Conservation (phyloP, 2,329 filamentous ascomycete species). For the Exophiala calicioides region DNA sequence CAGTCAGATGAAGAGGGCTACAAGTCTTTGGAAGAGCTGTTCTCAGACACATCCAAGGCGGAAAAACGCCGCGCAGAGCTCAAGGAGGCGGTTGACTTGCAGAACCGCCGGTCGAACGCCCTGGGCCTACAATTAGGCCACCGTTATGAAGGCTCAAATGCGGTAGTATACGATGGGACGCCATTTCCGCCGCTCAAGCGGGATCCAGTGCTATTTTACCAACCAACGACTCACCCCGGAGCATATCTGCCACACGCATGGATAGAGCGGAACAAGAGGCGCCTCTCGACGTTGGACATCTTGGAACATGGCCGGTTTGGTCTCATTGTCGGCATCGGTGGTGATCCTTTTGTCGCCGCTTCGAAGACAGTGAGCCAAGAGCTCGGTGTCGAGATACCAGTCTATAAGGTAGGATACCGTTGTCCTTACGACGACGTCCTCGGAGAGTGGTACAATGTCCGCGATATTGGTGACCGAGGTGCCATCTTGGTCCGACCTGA, state of each 20-base stretch:
- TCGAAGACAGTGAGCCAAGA: conserved; percentile 41
- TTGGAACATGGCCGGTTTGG: conserved; percentile 57
- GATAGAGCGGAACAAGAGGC: conserved; percentile 30
- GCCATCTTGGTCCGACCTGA: conserved; percentile 61
- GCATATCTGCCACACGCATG: conserved; percentile 40
- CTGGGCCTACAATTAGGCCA: conserved; percentile 16
- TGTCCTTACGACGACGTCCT: conserved; percentile 65
- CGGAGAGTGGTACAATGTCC: conserved; percentile 57
- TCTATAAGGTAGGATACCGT: conserved; percentile 56
- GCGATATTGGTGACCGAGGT: conserved; percentile 59
- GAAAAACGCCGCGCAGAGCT: conserved; percentile 13
- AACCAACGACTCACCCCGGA: conserved; percentile 36
- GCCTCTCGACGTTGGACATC: conserved; percentile 56
- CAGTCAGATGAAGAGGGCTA: conserved; percentile 18
- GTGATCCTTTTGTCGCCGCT: conserved; percentile 55
- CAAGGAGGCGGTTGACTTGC: conserved; percentile 22
- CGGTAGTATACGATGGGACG: conserved; percentile 31
- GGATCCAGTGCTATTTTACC: conserved; percentile 31
- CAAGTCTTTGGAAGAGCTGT: conserved; percentile 3
- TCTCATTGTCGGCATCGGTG: conserved; percentile 57
- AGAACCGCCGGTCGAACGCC: conserved; percentile 15
- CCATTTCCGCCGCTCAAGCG: conserved; percentile 34
- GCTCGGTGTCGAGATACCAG: conserved; percentile 50
- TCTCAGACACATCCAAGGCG: not conserved
- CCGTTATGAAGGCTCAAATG: conserved; percentile 20